Percentiles rank a stretch among this genome's conserved stretches.
These are phyloP conservation scores for Alternaria sp. DNA, from an alignment of 2,329 filamentous ascomycete species.

Conservation along the genomic window DNA sequence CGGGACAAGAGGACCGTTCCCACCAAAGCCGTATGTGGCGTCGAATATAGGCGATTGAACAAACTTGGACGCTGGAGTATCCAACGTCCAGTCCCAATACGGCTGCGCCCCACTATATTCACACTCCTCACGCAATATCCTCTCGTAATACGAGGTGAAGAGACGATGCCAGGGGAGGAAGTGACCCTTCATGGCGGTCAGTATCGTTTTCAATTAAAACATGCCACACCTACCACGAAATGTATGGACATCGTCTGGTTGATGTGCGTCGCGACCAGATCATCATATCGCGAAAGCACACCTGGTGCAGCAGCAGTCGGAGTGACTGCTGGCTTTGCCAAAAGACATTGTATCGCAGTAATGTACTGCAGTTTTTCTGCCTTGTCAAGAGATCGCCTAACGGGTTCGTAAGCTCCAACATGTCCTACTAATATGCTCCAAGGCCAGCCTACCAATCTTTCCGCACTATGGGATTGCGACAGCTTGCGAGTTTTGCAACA, in stretches of 20 bases:
- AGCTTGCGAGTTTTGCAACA: background rate
- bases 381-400: background rate
- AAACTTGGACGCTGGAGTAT: background rate
- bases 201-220: accelerated
- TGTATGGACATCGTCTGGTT: constrained; percentile 9
- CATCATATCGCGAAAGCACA: background rate
- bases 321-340: background rate
- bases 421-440: background rate
- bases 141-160: background rate
- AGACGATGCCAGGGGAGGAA: background rate
- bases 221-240: constrained; percentile 4
- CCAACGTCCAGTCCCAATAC: background rate
- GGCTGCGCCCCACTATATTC: background rate
- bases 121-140: background rate
- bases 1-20: background rate
- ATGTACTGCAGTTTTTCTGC: background rate
- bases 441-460: background rate
- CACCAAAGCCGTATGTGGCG: background rate
- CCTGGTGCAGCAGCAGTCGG: background rate
- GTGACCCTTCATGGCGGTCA: background rate
- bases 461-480: background rate
- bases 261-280: constrained; percentile 20
- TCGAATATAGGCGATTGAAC: background rate
- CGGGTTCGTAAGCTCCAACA: background rate
- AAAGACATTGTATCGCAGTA: background rate